Conservation (phyloP, 805 yeast species). For the Teunomyces stri region DNA sequence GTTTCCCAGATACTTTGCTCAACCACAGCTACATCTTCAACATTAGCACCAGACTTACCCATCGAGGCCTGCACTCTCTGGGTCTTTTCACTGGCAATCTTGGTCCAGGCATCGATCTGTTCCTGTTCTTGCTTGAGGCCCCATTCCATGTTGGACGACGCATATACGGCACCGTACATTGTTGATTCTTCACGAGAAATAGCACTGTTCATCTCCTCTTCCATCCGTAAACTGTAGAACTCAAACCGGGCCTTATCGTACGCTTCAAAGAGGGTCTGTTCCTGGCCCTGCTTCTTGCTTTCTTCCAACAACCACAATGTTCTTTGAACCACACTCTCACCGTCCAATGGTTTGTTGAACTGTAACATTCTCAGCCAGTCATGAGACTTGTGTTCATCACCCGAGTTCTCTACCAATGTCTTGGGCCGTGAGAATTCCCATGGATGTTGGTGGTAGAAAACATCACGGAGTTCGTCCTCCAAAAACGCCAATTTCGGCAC, state of each 20-base stretch:
- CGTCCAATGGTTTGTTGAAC: conserved; percentile 71
- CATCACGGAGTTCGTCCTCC: conserved; percentile 79
- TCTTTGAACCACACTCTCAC: conserved; percentile 61
- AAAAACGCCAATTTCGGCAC: conserved; percentile 55
- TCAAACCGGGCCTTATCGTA: conserved; percentile 86
- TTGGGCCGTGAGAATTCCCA: conserved; percentile 97
- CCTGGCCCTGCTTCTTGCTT: conserved; percentile 10
- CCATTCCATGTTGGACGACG: conserved; percentile 57
- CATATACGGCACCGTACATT: conserved; percentile 80
- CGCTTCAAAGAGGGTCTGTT: conserved; percentile 52
- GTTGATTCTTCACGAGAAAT: conserved; percentile 77
- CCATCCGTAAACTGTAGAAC: conserved; percentile 81
- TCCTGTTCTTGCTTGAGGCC: conserved; percentile 73
- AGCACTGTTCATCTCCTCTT: conserved; percentile 72
- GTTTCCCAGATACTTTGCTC: conserved; percentile 24
- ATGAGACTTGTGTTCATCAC: conserved; percentile 49
- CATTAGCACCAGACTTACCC: conserved; percentile 10
- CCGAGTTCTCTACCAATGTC: conserved; percentile 71
- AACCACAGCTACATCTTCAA: conserved; percentile 13
- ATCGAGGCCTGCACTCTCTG: conserved; percentile 50
- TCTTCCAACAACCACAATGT: conserved; percentile 37
- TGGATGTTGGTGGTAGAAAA: conserved; percentile 91
- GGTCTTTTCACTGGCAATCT: conserved; percentile 64
- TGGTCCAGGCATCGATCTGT: conserved; percentile 70
- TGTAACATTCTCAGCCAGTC: conserved; percentile 86